Base-by-base conservation (phyloP, 2,329 filamentous ascomycete species). In the Endoconidiophora laricicola region DNA sequence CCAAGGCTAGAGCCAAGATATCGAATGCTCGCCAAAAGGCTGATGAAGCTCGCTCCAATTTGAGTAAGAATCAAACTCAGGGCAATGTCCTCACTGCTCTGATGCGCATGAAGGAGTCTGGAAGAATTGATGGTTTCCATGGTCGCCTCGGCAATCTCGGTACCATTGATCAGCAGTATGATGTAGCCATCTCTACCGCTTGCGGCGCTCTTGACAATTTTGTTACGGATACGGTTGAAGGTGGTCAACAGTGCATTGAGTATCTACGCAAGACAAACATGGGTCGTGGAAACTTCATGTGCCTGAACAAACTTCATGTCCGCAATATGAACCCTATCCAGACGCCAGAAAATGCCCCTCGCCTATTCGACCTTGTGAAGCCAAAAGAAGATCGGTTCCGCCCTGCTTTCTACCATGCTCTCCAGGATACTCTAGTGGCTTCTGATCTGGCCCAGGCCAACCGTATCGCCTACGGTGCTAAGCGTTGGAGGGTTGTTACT, bases 211-310 rank as follows among this genome's bases (percentile, higher is more conserved):
- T 98, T 7, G 86, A 98, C 64, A 94, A 96, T 61, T 88, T 98
- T 65, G 90, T 98, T 7, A 94, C 94, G 0, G 91, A 96, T 59
- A 88, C 86, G 1, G 90, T 96, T 12, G 91, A 96, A 59, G 85
- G 87, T 52, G 91, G 88, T 56, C 91, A 98, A 64, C 88, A 96
- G 62, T 98, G 93, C 64, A 96, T 98, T 55, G 91, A 96, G 61
- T 91, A 98, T 60, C 73, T 98, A 10, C 80, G 91, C 50, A 98
- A 96, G 71, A 98, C 94, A 59, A 95, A 95, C 57, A 79, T 98
- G 3, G 91, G 91, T 10, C 80, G 93, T 58, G 91, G 88, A 53
- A 95, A 95, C 67, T 96, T 98, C 63, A 96, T 98, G 59, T 85
- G 91, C 57, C 73, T 98, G 14, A 86, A 98, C 63, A 87, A 90